Evolutionary conservation across 345 rosid species (phyloP).

Genomic region (Alliaria petiolata): DNA sequence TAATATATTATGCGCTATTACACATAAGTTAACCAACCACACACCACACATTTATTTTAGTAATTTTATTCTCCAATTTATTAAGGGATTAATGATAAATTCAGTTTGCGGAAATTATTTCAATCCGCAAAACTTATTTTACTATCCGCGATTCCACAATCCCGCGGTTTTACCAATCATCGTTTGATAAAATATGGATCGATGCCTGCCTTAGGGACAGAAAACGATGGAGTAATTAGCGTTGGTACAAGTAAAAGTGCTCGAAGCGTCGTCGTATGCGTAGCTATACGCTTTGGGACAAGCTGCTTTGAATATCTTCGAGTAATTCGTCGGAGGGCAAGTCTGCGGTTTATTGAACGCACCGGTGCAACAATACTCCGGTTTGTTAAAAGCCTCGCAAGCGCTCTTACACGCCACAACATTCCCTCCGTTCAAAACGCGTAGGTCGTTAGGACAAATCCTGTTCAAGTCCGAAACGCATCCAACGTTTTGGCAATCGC

Average conservation of each 20-base stretch:
- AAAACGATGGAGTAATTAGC: constrained; percentile 68
- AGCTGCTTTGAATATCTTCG: constrained; percentile 65
- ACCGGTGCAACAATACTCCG: constrained; percentile 81
- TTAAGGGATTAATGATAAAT: background rate
- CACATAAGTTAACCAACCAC: background rate
- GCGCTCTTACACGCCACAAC: constrained; percentile 88
- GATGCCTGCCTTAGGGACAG: constrained; percentile 49
- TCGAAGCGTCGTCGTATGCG: constrained; percentile 84
- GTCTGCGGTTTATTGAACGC: constrained; percentile 54
- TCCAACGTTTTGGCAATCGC: constrained; percentile 66
- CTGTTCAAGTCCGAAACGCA: constrained; percentile 64
- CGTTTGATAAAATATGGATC: background rate
- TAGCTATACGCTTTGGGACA: constrained; percentile 90
- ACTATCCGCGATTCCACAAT: background rate
- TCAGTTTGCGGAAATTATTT: background rate
- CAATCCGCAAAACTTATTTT: background rate
- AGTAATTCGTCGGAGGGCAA: constrained; percentile 63
- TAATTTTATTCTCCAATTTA: background rate
- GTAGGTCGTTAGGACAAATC: constrained; percentile 59
- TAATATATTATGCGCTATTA: too few species aligned
- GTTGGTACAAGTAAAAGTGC: constrained; percentile 72
- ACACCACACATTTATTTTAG: background rate
- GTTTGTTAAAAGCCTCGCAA: constrained; percentile 58
- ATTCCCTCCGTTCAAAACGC: constrained; percentile 33
- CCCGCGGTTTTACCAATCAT: background rate